Evolutionary conservation across 345 rosid species (phyloP).

Genomic region (Eucalyptus pauciflora): DNA sequence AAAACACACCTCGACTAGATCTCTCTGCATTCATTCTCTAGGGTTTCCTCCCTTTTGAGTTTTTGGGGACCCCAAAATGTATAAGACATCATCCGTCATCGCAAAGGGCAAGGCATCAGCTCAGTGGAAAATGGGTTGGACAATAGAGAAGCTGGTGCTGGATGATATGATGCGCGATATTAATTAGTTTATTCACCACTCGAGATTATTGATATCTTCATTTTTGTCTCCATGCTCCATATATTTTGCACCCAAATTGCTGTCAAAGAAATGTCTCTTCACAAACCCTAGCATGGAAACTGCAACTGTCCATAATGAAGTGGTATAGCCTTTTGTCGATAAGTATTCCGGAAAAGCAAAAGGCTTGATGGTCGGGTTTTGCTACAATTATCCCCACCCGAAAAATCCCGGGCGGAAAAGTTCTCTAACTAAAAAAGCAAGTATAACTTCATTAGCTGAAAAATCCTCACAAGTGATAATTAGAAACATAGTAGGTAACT

Average conservation of each 20-base stretch:
- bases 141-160: background rate
- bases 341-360: background rate
- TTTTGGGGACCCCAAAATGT: background rate
- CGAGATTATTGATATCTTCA: background rate
- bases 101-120: background rate
- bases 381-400: background rate
- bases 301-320: background rate
- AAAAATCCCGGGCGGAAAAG: background rate
- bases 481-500: background rate
- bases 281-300: background rate
- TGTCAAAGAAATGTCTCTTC: background rate
- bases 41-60: background rate
- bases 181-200: background rate
- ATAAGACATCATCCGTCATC: background rate
- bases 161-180: background rate
- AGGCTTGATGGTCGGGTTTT: background rate
- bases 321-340: background rate
- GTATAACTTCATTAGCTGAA: background rate
- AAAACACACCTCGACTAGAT: background rate
- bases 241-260: background rate
- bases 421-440: background rate
- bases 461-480: background rate
- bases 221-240: background rate
- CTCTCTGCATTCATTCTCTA: background rate
- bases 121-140: background rate